Percentiles rank a stretch among this genome's conserved stretches.
These are phyloP conservation scores for Actinomortierella ambigua DNA, from an alignment of 371 early-diverging fungal species.

Conservation along the genomic window DNA sequence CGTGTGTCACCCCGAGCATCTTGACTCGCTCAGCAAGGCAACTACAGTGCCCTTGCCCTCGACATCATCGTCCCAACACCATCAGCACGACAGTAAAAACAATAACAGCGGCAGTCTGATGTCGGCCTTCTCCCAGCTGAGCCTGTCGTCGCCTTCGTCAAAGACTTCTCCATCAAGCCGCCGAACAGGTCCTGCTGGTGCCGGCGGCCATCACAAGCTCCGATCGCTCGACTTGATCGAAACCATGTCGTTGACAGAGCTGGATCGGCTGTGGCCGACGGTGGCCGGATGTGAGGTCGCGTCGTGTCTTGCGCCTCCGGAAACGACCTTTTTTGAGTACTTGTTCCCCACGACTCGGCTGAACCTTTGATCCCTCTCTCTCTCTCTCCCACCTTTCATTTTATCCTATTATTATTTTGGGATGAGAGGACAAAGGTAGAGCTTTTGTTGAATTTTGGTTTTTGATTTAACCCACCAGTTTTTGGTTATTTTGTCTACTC, in stretches of 20 bases:
- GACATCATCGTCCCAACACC: not conserved
- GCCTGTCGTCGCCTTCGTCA: no score
- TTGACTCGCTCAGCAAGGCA: slow-evolving; percentile 34
- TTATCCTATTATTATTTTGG: no score
- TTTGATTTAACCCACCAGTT: no score
- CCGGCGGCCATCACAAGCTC: no score
- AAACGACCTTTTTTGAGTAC: slow-evolving; percentile 46
- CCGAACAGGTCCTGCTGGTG: no score
- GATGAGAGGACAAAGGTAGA: no score
- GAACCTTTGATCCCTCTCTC: slow-evolving; percentile 16
- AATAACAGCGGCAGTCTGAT: not conserved
- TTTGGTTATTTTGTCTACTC: no score
- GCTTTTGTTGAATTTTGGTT: no score
- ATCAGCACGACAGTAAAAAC: not conserved
- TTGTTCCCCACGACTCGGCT: slow-evolving; percentile 35
- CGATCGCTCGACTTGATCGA: no score
- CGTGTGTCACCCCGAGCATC: slow-evolving; percentile 40
- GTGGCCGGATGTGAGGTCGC: slow-evolving; percentile 25
- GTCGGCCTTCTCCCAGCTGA: no score
- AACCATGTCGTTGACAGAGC: slow-evolving; percentile 21
- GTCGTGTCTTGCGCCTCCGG: slow-evolving; percentile 17
- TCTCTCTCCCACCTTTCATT: no score
- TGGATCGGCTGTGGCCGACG: slow-evolving; percentile 37
- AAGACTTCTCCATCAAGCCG: no score
- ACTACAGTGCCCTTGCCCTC: not conserved